Conservation (phyloP, 2,329 filamentous ascomycete genomes). For the Ophiostoma montium region DNA sequence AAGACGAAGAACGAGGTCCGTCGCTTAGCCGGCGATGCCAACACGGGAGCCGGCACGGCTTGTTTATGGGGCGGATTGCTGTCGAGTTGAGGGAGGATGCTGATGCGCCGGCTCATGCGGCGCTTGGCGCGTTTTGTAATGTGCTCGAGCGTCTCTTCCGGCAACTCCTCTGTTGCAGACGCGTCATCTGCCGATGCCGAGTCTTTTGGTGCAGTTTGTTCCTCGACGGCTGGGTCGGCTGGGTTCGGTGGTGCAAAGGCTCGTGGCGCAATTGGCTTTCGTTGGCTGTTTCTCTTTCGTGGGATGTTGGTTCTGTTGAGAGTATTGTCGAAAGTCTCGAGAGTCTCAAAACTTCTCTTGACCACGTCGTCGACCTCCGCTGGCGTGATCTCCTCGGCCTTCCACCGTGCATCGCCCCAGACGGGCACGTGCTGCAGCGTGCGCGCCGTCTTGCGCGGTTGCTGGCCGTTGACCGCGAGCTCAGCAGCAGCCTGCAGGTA, state of each 20-base stretch:
- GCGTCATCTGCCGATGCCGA: background rate
- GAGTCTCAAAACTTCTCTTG: too few relatives aligned
- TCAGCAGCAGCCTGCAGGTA: constrained; percentile 17
- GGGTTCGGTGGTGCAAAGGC: background rate
- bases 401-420: constrained; percentile 17
- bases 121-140: constrained; percentile 16
- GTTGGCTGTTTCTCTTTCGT: constrained; percentile 21
- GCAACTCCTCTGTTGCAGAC: constrained; percentile 4
- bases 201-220: background rate
- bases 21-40: constrained; percentile 4
- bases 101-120: constrained; percentile 18
- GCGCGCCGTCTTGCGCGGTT: constrained; percentile 23
- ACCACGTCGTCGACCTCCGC: too few relatives aligned
- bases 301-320: constrained; percentile 14
- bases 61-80: constrained; percentile 12
- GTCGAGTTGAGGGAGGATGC: constrained; percentile 5
- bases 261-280: constrained; percentile 17
- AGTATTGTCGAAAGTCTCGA: background rate
- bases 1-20: background rate
- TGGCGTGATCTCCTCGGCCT: background rate
- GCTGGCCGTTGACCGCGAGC: constrained; percentile 20
- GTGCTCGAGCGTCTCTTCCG: constrained; percentile 13
- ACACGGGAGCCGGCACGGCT: constrained; percentile 14
- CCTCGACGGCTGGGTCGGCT: background rate
- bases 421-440: constrained; percentile 18